These are phyloP conservation scores for Linaria vulgaris DNA, from an alignment of 257 asterid species.

Conservation along the genomic window DNA sequence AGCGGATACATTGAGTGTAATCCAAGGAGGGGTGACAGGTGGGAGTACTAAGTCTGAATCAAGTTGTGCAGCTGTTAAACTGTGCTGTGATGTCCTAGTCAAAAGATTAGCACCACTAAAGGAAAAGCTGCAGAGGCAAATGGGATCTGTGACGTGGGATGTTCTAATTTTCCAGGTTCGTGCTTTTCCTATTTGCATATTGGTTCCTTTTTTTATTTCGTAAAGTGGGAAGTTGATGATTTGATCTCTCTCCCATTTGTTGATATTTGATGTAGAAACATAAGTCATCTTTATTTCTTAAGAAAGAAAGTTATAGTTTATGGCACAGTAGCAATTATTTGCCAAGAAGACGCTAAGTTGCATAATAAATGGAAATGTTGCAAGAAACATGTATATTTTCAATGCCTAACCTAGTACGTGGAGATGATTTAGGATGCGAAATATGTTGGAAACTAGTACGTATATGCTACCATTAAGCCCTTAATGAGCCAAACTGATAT, in stretches of 20 bases:
- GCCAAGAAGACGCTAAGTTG: too few species aligned
- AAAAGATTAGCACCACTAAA: conserved; percentile 49
- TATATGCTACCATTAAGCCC: too few species aligned
- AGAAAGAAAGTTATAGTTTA: too few species aligned
- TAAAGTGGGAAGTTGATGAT: not conserved
- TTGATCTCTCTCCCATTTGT: not conserved
- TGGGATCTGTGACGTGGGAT: conserved; percentile 52
- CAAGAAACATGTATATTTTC: too few species aligned
- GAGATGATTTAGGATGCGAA: too few species aligned
- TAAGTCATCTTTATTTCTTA: not conserved
- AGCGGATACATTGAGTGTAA: conserved; percentile 58
- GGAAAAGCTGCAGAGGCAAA: conserved; percentile 45
- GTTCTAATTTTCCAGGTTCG: conserved; percentile 53
- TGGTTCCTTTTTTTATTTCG: not conserved
- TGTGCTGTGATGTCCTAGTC: conserved; percentile 60
- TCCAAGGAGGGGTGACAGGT: conserved; percentile 61
- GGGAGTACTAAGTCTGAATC: conserved; percentile 79
- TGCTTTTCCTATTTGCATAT: conserved; percentile 1
- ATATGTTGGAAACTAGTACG: too few species aligned
- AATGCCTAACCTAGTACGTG: too few species aligned
- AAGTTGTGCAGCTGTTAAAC: conserved; percentile 60
- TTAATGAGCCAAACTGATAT: too few species aligned
- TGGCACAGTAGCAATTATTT: too few species aligned
- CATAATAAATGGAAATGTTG: too few species aligned
- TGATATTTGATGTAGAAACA: not conserved